These are phyloP conservation scores for Dichotomocladium elegans DNA, from an alignment of 371 early-diverging fungal species.

Conservation along the genomic window DNA sequence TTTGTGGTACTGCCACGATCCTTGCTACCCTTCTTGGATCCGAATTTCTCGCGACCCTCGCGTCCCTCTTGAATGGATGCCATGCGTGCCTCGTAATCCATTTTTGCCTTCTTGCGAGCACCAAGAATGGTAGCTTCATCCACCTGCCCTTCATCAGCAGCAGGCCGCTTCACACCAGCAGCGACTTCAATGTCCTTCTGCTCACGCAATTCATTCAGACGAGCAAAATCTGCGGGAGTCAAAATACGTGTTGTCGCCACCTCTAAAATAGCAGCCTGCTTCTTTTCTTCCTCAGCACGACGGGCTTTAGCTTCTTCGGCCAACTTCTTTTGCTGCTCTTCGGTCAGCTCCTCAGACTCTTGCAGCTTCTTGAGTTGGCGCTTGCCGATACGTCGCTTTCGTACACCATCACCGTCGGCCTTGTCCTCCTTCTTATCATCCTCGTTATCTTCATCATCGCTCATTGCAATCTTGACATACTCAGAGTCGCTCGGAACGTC, in stretches of 20 bases:
- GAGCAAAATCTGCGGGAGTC: constrained; percentile 90
- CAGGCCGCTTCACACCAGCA: constrained; percentile 36
- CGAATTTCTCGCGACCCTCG: constrained; percentile 89
- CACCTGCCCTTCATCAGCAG: constrained; percentile 50
- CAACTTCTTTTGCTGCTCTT: constrained; percentile 44
- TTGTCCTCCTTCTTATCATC: constrained; percentile 18
- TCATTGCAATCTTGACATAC: constrained; percentile 35
- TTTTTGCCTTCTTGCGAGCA: constrained; percentile 84
- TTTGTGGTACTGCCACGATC: constrained; percentile 85
- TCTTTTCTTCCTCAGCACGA: constrained; percentile 37
- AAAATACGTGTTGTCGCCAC: constrained; percentile 66
- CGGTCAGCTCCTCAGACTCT: constrained; percentile 43
- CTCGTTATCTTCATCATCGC: constrained; percentile 35
- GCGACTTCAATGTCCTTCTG: constrained; percentile 49
- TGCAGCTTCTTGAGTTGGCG: constrained; percentile 44
- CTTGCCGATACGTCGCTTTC: constrained; percentile 43
- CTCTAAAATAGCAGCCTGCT: constrained; percentile 34
- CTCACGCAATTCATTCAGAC: constrained; percentile 70
- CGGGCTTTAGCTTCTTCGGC: constrained; percentile 29
- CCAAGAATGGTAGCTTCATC: constrained; percentile 74
- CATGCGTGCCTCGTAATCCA: constrained; percentile 89
- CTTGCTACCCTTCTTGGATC: constrained; percentile 78
- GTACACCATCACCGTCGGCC: constrained; percentile 3
- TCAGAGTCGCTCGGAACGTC: constrained; percentile 51
- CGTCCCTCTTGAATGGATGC: constrained; percentile 82